These are phyloP conservation scores for Pilatotrama ljubarskyi DNA, from an alignment of 768 basidiomycete genomes.

Conservation along the genomic window DNA sequence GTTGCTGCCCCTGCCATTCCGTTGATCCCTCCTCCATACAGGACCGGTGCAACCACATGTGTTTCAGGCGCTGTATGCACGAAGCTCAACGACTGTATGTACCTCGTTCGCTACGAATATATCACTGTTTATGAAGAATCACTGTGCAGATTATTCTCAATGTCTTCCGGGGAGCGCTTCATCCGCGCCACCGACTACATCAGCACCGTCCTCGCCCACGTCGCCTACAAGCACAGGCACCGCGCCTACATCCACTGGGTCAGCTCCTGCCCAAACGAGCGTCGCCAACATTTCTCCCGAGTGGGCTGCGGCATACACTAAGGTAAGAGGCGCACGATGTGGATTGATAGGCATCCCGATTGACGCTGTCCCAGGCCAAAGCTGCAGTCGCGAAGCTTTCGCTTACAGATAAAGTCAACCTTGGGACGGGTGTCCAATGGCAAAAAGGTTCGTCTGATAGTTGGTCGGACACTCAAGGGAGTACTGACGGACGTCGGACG, in stretches of 20 bases:
- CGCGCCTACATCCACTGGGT: conserved; percentile 23
- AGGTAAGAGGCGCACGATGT: conserved; percentile 35
- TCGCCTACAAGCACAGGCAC: conserved; percentile 21
- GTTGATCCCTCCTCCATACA: conserved; percentile 20
- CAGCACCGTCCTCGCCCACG: conserved; percentile 28
- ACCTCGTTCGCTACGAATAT: not conserved
- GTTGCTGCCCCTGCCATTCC: not conserved
- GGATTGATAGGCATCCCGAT: not conserved
- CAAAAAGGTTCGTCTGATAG: conserved; percentile 13
- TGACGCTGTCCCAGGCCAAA: conserved; percentile 39
- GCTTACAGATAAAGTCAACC: conserved; percentile 33
- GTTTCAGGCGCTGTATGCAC: conserved; percentile 46
- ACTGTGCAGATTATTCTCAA: conserved; percentile 46
- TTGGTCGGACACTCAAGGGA: not conserved
- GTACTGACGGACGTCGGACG: not conserved
- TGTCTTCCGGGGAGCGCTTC: conserved; percentile 44
- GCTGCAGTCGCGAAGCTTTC: conserved; percentile 46
- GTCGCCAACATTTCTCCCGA: conserved; percentile 40
- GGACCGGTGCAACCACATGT: conserved; percentile 53
- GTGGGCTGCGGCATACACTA: conserved; percentile 55
- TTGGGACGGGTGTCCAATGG: conserved; percentile 34
- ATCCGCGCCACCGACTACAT: conserved; percentile 14
- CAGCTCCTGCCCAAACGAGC: conserved; percentile 24
- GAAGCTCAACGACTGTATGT: conserved; percentile 44
- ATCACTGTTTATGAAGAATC: not conserved